Evolutionary conservation across 768 basidiomycete genomes (phyloP), one percentile per base, ranked within the genome.

Genomic region (Boletus sp.): DNA sequence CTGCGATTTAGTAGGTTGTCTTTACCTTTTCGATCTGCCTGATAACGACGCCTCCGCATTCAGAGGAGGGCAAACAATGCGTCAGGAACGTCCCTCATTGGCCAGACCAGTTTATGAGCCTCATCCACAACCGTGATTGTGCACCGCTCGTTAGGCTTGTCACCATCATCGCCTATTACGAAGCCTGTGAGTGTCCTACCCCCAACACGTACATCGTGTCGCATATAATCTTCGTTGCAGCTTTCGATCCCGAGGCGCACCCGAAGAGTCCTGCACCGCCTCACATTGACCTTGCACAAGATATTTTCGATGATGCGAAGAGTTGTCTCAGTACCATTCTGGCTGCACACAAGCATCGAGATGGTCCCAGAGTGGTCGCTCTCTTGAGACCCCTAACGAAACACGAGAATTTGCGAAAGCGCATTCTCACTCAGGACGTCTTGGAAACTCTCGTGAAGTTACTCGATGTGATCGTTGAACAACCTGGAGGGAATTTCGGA

Each of bases 41-140:
- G 32, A 35, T 40, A 41, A 17, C 51, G 1, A 60, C 7, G 11
- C 33, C 23, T 23, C 19, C 9, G 2, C n/a, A 9, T 46, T 53
- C 45, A 63, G 61, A 51, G 42, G 57, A 65, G 38, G 64, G 64
- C 14, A 65, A 55, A 30, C 41, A 58, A 56, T 60, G 61, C n/a
- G 51, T 65, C 33, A 55, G 56, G 38, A 51, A 53, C 25, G 50
- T 66, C 11, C 51, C 32, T 2, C 7, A 43, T 37, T 64, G 64
- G 64, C 45, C 41, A 43, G 11, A 27, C 9, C 32, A 53, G 39
- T 58, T 65, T 21, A 43, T 11, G 27, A 43, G 30, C 1, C 54
- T 64, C 35, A 61, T 66, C 15, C 15, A 47, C 5, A 53, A 46
- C n/a, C 29, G 4, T 13, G 7, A 56, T 8, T 66, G 55, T n/a